phyloP scores from a whole-genome alignment of 2,329 filamentous ascomycete genomes.

The Trichothecium roseum region DNA sequence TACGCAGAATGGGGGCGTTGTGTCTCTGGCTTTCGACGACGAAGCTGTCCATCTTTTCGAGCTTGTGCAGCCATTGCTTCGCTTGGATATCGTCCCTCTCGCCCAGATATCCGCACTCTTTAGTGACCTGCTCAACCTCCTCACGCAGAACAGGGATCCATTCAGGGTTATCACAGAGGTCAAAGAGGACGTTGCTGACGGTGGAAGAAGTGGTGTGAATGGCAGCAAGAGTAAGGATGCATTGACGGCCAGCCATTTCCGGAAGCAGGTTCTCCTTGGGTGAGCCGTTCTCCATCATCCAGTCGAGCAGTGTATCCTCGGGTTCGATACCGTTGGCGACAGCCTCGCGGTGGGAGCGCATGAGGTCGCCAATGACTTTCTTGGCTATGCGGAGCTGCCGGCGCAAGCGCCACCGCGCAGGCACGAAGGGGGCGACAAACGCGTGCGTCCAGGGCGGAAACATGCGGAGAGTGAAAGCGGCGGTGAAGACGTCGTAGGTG shows the following conservation, averaged over 20 bases:
- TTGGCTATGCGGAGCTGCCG: background rate
- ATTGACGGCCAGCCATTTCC: conserved; percentile 1
- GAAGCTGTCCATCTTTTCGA: conserved; percentile 5
- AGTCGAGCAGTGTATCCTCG: conserved; percentile 3
- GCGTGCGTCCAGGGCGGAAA: conserved; percentile 4
- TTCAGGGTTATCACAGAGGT: conserved; percentile 3
- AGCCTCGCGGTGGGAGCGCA: background rate
- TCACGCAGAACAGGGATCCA: conserved; percentile 2
- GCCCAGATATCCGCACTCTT: background rate
- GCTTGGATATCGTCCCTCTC: background rate
- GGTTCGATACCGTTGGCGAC: background rate
- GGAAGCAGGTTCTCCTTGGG: background rate
- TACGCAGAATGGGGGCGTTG: background rate
- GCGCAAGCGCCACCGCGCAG: background rate
- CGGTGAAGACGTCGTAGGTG: conserved; percentile 10
- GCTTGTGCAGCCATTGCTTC: background rate
- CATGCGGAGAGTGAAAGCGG: conserved; percentile 5
- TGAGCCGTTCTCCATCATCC: conserved; percentile 5
- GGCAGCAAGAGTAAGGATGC: conserved; percentile 2
- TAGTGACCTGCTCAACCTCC: conserved; percentile 1
- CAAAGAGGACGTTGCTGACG: background rate
- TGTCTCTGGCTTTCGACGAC: conserved; percentile 1
- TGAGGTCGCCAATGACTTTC: background rate
- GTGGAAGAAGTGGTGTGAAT: conserved; percentile 3
- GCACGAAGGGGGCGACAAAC: conserved; percentile 5